phyloP scores from a whole-genome alignment of 2,329 filamentous ascomycete genomes.

The Orbilia blumenaviensis region DNA sequence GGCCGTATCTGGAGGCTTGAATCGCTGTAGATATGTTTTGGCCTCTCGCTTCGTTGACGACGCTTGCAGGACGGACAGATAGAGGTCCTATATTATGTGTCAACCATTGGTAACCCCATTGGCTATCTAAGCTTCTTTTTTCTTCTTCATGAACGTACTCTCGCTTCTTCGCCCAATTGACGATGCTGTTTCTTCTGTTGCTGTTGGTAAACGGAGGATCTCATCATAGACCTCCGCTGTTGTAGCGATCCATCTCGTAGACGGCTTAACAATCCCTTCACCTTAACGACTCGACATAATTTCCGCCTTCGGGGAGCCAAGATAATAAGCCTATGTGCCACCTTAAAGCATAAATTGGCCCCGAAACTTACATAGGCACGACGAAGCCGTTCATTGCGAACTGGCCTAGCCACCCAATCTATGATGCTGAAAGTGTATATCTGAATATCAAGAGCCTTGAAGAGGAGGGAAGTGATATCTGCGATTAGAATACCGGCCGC shows the following conservation, averaged over 20 bases:
- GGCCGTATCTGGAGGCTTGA: conserved; percentile 65
- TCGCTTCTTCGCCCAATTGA: conserved; percentile 35
- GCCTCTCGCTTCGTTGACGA: conserved; percentile 93
- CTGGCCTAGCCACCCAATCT: conserved; percentile 16
- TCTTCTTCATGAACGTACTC: conserved; percentile 32
- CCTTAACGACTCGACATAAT: conserved; percentile 31
- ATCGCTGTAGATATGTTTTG: conserved; percentile 88
- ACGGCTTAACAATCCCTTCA: conserved; percentile 11
- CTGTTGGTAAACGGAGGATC: conserved; percentile 1
- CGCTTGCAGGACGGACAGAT: conserved; percentile 84
- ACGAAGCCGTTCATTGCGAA: conserved; percentile 47
- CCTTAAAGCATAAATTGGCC: not conserved
- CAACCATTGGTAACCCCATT: not conserved
- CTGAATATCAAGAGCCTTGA: conserved; percentile 33
- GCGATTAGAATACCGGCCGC: conserved; percentile 33
- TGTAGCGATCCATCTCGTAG: conserved; percentile 27
- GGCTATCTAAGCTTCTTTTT: not conserved
- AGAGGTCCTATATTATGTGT: conserved; percentile 72
- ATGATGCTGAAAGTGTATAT: not conserved
- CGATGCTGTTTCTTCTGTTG: conserved; percentile 35
- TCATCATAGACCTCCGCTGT: conserved; percentile 24
- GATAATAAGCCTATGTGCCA: not conserved
- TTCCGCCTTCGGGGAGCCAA: conserved; percentile 5
- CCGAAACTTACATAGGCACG: conserved; percentile 36
- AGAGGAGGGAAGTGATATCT: conserved; percentile 50